Conservation (phyloP, 2,329 filamentous ascomycete genomes). For the Colletotrichum eleusines region DNA sequence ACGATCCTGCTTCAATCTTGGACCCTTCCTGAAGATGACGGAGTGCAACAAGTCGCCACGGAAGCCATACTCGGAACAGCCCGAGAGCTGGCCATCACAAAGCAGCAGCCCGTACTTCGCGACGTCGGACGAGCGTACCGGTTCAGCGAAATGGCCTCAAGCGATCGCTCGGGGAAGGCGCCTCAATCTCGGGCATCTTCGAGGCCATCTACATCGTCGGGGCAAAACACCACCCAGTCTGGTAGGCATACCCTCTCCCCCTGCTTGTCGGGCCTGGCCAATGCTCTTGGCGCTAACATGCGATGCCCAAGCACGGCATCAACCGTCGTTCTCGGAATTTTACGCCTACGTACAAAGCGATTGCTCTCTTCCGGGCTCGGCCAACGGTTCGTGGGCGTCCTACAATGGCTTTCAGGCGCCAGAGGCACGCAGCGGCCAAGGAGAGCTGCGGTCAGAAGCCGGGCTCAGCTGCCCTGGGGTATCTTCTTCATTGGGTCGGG, state of each 20-base stretch:
- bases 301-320: constrained; percentile 13
- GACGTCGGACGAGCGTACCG: constrained; percentile 27
- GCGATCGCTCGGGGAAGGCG: constrained; percentile 20
- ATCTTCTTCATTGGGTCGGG: neutral
- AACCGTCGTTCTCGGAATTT: constrained; percentile 33
- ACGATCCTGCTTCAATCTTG: neutral
- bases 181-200: constrained; percentile 19
- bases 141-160: constrained; percentile 27
- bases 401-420: constrained; percentile 1
- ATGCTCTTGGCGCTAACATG: constrained; percentile 6
- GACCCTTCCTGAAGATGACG: constrained; percentile 16
- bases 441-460: neutral
- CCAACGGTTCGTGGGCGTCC: constrained; percentile 9
- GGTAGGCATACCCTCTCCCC: constrained; percentile 9
- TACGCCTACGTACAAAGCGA: constrained; percentile 31
- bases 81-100: constrained; percentile 34
- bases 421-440: constrained; percentile 2
- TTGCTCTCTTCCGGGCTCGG: neutral
- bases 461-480: neutral
- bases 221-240: constrained; percentile 1
- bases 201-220: neutral
- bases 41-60: constrained; percentile 6
- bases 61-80: constrained; percentile 30
- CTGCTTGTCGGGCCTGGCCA: neutral
- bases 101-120: constrained; percentile 32